These are phyloP conservation scores for Ganoderma meredithae DNA, from an alignment of 1,284 basidiomycete species.

Conservation along the genomic window DNA sequence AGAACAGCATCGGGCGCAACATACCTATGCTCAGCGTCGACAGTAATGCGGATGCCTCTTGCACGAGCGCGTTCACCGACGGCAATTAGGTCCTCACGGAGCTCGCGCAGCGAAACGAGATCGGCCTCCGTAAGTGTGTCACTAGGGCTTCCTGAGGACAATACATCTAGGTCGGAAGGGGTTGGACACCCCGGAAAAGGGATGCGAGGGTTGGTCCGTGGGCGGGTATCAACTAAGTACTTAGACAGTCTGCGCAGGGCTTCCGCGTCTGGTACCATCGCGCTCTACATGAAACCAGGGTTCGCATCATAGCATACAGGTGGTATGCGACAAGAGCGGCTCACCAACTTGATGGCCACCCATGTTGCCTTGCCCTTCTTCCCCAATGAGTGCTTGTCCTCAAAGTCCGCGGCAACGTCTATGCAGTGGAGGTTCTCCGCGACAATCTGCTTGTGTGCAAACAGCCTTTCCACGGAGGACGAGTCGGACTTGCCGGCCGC, in stretches of 20 bases:
- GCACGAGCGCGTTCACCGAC: conserved; percentile 66
- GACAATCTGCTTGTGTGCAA: conserved; percentile 65
- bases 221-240: conserved; percentile 53
- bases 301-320: neutral
- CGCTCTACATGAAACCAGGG: conserved; percentile 51
- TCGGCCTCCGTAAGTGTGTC: conserved; percentile 58
- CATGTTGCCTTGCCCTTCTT: conserved; percentile 55
- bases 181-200: conserved; percentile 73
- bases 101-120: conserved; percentile 63
- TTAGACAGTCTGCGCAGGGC: conserved; percentile 64
- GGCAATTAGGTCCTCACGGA: conserved; percentile 63
- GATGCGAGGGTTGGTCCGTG: conserved; percentile 44
- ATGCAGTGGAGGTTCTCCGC: conserved; percentile 78
- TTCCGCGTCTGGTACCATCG: conserved; percentile 64
- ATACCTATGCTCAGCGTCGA: conserved; percentile 86
- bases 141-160: conserved; percentile 37
- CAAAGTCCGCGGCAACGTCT: conserved; percentile 82
- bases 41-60: conserved; percentile 68
- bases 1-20: conserved; percentile 17
- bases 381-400: conserved; percentile 57
- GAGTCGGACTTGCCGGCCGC: conserved; percentile 39
- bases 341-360: conserved; percentile 83
- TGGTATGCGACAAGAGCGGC: neutral
- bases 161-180: conserved; percentile 56
- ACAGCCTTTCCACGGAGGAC: conserved; percentile 18